A percentile compares a stretch with the other conserved stretches of the same genome.
phyloP scores from a whole-genome alignment of 805 yeast genomes.

The Millerozyma acaciae region DNA sequence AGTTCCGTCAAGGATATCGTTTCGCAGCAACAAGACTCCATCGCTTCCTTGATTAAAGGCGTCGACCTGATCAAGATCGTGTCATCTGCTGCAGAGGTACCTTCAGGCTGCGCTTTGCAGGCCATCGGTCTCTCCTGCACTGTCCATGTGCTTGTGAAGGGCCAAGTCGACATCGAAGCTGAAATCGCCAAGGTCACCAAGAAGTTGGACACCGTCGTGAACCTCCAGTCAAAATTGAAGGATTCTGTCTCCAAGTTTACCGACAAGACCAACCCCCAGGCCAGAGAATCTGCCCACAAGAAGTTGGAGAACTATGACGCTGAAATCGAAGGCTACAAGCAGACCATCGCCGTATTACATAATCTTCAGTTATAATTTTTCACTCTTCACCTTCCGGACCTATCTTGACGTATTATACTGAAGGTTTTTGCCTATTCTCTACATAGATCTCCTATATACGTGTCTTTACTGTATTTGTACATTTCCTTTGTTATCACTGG shows the following conservation, averaged over 20 bases:
- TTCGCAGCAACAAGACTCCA: slow-evolving; percentile 72
- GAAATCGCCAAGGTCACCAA: slow-evolving; percentile 80
- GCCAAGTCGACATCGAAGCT: slow-evolving; percentile 87
- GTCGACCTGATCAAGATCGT: slow-evolving; percentile 73
- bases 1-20: slow-evolving; percentile 50
- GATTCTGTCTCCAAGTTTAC: slow-evolving; percentile 81
- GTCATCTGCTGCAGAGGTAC: slow-evolving; percentile 51
- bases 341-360: slow-evolving; percentile 81
- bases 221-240: slow-evolving; percentile 56
- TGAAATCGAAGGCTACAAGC: slow-evolving; percentile 85
- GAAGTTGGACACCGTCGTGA: slow-evolving; percentile 66
- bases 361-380: slow-evolving; percentile 54
- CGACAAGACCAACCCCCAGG: slow-evolving; percentile 77
- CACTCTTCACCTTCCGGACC: no score
- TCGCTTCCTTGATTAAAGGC: slow-evolving; percentile 88
- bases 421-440: no score
- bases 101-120: slow-evolving; percentile 86
- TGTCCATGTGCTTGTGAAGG: slow-evolving; percentile 90
- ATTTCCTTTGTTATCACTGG: no score
- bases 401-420: no score
- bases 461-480: no score
- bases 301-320: slow-evolving; percentile 71
- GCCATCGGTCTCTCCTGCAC: slow-evolving; percentile 76
- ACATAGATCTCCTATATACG: no score
- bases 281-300: slow-evolving; percentile 68